Evolutionary conservation across 2,329 filamentous ascomycete genomes (phyloP).

Genomic region (Apiospora rasikravindrae): DNA sequence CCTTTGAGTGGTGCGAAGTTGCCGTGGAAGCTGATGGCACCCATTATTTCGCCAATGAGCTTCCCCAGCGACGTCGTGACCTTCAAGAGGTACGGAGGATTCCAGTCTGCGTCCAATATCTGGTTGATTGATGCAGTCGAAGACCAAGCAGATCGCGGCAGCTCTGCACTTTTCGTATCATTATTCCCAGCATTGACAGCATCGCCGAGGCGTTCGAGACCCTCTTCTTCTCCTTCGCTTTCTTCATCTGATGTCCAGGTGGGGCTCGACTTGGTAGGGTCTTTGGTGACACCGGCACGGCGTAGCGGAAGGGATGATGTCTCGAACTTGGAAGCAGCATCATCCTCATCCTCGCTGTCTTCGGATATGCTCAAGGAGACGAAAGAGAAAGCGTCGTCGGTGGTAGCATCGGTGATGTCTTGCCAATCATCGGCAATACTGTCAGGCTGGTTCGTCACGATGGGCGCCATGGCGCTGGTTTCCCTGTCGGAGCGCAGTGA

Average conservation of each 20-base stretch:
- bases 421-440: constrained; percentile 36
- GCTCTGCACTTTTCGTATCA: no score
- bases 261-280: constrained; percentile 1
- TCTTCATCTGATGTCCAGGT: constrained; percentile 7
- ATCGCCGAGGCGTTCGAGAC: background rate
- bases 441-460: background rate
- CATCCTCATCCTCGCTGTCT: constrained; percentile 24
- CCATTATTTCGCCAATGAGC: constrained; percentile 24
- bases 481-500: background rate
- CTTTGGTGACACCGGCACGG: background rate
- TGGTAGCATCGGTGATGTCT: constrained; percentile 26
- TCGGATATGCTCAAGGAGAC: constrained; percentile 32
- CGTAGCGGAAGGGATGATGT: background rate
- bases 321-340: background rate
- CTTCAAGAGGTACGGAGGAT: constrained; percentile 21
- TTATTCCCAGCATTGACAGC: background rate
- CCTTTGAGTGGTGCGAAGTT: background rate
- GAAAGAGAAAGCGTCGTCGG: constrained; percentile 32
- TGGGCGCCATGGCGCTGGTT: background rate
- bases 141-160: background rate
- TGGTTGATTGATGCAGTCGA: background rate
- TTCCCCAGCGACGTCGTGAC: constrained; percentile 22
- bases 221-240: background rate
- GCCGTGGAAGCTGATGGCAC: background rate
- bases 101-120: constrained; percentile 20